Base-by-base conservation (phyloP, 2,329 filamentous ascomycete species). In the Domatiomyces globalis region DNA sequence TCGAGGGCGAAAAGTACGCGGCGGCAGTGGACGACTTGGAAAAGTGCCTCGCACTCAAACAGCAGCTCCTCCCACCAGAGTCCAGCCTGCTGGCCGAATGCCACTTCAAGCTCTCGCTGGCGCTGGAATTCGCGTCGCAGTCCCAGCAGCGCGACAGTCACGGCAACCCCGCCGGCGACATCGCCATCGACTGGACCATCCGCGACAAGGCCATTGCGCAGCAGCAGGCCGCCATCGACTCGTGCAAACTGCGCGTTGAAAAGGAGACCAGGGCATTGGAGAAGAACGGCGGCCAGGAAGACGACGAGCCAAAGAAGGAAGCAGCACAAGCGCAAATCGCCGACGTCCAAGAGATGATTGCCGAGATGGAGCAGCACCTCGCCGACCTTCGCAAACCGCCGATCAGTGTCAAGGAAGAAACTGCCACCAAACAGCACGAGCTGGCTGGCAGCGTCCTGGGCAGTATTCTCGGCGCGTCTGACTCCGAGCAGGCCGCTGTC, bases 81-180 rank as follows among this genome's bases (percentile, higher is more conserved):
- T 87, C 86, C 12, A 85, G 88, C 60, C 77, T 94, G 49, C 78
- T 96, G 51, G 90, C 92, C 43, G 92, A 98, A 71, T 90, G 87
- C 15, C 88, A 98, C 71, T 98, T 85, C 73, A 96, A 95, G 70
- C 81, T 98, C 22, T 95, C 90, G 0, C 78, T 98, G 15, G 92
- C 92, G 0, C 77, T 98, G 25, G 92, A 98, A 65, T 96, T 96
- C 61, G 87, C 87, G 3, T 92, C 87, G 0, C 80, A 92, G 45
- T 85, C 82, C 27, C 66, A 66, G 54, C 61, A 63, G 15, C 63
- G 63, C 27, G 46, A 72, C 56, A 29, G 70, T 61, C 51, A 75
- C 57, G 43, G 67, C 63, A 7, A 68, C 60, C 70, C 67, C 29
- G 71, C 60, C 58, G 68, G 66, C 47, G 66, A 65, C 33, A 69